Evolutionary conservation across 768 basidiomycete species (phyloP).

Genomic region (Boletus edulis): DNA sequence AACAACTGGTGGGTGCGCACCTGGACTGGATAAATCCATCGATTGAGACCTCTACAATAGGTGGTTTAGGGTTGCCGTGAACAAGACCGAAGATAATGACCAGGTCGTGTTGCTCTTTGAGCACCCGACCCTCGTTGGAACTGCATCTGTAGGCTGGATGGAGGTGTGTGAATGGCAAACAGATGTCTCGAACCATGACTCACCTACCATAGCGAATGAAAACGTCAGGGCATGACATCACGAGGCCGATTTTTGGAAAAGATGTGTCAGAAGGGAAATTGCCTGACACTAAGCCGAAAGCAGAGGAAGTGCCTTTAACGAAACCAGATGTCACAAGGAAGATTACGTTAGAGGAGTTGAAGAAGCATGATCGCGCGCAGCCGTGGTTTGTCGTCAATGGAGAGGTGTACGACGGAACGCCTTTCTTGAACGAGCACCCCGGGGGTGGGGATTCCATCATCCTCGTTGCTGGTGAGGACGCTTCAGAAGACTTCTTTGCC

Average conservation of each 20-base stretch:
- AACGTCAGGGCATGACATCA: slow-evolving; percentile 40
- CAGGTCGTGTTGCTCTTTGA: slow-evolving; percentile 43
- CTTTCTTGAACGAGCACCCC: slow-evolving; percentile 54
- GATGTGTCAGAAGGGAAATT: not conserved
- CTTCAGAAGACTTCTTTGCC: slow-evolving; percentile 62
- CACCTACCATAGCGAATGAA: slow-evolving; percentile 40
- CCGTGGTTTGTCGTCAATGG: slow-evolving; percentile 56
- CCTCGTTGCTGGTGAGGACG: slow-evolving; percentile 56
- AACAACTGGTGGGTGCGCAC: slow-evolving; percentile 38
- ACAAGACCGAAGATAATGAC: slow-evolving; percentile 30
- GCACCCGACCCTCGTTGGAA: slow-evolving; percentile 55
- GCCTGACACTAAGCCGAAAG: not conserved
- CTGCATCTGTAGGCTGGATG: slow-evolving; percentile 58
- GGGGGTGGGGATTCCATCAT: slow-evolving; percentile 56
- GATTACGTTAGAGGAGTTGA: slow-evolving; percentile 45
- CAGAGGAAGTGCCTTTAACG: slow-evolving; percentile 38
- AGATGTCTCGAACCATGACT: not conserved
- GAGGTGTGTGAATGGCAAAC: slow-evolving; percentile 28
- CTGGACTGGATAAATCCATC: not conserved
- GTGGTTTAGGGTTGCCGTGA: slow-evolving; percentile 58
- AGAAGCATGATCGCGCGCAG: slow-evolving; percentile 33
- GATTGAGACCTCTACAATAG: slow-evolving; percentile 19
- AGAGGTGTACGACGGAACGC: slow-evolving; percentile 53
- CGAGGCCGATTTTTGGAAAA: slow-evolving; percentile 38
- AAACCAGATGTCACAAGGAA: slow-evolving; percentile 43